Base-by-base conservation (phyloP, 495 filamentous ascomycete genomes). In the Aspergillus sclerotiicarbonarius region DNA sequence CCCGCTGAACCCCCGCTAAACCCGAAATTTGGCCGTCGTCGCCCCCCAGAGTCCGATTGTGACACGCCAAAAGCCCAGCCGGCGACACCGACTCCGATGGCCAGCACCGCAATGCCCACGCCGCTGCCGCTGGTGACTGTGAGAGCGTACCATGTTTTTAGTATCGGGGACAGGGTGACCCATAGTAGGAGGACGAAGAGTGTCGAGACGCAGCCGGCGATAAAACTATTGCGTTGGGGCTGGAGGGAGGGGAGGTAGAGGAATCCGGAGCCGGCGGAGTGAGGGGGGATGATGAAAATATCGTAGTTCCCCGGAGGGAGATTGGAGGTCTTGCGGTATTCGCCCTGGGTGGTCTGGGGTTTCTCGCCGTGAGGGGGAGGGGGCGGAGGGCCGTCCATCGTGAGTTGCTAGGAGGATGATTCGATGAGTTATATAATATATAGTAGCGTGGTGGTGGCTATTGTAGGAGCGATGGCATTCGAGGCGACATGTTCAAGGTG, bases 281-380 rank as follows among this genome's bases (percentile, higher is more conserved):
- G 90, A n/a, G 90, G 90, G 3, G 94, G 93, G 56, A 98, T 91
- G 63, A 98, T 87, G 75, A 97, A 97, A 73, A 97, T 95, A 73
- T 98, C 93, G 76, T 95, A 98, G 68, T 92, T 91, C 30, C 91
- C 90, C 0, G 84, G 73, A 0, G 90, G 91, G 3, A 95, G 79
- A 54, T 85, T 88, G 30, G 76, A 77, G 29, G 76, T 73, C 63
- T 76, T 77, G 61, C 75, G 75, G 52, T 79, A 79, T 62, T 76
- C 73, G 43, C 76, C 76, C 41, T 78, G 54, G 29, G 70, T 77
- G 33, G 71, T 83, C 59, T 86, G 79, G 51, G 86, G 84, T 51
- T 80, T 84, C 49, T 82, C 80, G 71, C 88, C 88, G 72, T 92
- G 89, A 60, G 85, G 88, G 37, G 82, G 81, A 21, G 81, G 81